A percentile compares a stretch with the other conserved stretches of the same genome.
Evolutionary conservation across 306 rosid genomes (phyloP).

Genomic region (Malus asiatica): DNA sequence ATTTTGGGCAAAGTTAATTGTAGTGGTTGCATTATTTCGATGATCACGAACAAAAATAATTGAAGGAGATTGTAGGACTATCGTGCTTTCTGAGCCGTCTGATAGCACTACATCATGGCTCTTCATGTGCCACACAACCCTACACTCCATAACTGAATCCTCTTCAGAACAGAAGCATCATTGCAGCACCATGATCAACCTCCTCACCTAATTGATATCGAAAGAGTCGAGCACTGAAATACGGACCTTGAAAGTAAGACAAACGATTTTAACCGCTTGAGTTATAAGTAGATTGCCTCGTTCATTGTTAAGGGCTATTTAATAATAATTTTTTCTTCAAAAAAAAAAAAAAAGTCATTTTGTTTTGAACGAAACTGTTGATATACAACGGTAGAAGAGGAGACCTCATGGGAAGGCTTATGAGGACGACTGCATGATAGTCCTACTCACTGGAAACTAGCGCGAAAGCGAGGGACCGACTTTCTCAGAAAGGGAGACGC

Average conservation of each 20-base stretch:
- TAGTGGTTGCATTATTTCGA: background rate
- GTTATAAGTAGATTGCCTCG: too few relatives aligned
- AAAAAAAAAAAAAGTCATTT: too few relatives aligned
- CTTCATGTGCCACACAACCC: slow-evolving; percentile 10
- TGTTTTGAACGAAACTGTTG: background rate
- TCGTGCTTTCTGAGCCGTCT: background rate
- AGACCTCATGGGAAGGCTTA: background rate
- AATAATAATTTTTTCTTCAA: too few relatives aligned
- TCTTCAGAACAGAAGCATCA: background rate
- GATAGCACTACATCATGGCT: background rate
- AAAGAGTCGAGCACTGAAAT: too few relatives aligned
- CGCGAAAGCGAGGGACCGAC: background rate
- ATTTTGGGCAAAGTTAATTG: background rate
- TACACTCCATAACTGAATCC: background rate
- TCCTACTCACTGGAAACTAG: background rate
- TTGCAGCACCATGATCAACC: background rate
- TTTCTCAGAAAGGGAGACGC: background rate
- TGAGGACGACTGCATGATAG: background rate
- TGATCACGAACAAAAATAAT: background rate
- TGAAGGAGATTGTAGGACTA: background rate
- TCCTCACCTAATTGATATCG: too few relatives aligned
- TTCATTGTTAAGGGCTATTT: too few relatives aligned
- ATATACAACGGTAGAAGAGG: background rate
- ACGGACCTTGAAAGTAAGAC: too few relatives aligned
- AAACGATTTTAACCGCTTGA: too few relatives aligned